A percentile compares a stretch with the other conserved stretches of the same genome.
phyloP scores from a whole-genome alignment of 2,329 filamentous ascomycete species.

The Nemania bipapillata region DNA sequence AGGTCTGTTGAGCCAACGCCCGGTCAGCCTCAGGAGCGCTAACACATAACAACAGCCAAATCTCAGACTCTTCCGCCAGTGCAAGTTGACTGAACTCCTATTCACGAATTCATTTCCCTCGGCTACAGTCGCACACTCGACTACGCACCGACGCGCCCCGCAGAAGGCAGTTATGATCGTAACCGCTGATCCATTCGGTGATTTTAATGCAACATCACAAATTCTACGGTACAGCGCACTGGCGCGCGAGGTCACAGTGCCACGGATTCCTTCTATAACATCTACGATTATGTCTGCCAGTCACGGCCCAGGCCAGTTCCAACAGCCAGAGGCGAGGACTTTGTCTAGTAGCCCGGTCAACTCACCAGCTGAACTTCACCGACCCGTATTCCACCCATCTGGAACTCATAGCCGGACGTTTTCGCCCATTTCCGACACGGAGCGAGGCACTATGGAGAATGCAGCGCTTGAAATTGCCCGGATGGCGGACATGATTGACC shows the following conservation, averaged over 20 bases:
- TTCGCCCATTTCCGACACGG: conserved; percentile 58
- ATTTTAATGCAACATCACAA: conserved; percentile 96
- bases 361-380: conserved; percentile 52
- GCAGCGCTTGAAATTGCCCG: conserved; percentile 83
- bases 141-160: conserved; percentile 68
- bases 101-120: conserved; percentile 90
- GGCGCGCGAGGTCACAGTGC: conserved; percentile 90
- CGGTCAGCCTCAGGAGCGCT: neutral
- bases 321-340: conserved; percentile 41
- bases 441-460: conserved; percentile 80
- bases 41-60: conserved; percentile 65
- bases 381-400: conserved; percentile 57
- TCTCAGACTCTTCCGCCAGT: conserved; percentile 81
- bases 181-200: conserved; percentile 89
- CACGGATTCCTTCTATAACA: conserved; percentile 84
- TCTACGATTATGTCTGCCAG: conserved; percentile 69
- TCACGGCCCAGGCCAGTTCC: conserved; percentile 38
- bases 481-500: conserved; percentile 80
- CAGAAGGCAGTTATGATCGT: conserved; percentile 97
- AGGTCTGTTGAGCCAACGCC: conserved; percentile 62
- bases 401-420: conserved; percentile 45
- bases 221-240: conserved; percentile 94
- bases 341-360: conserved; percentile 45
- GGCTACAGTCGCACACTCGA: conserved; percentile 58
- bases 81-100: conserved; percentile 84